Base-by-base conservation (phyloP, 768 basidiomycete genomes). In the Xerocomus potaroensis region DNA sequence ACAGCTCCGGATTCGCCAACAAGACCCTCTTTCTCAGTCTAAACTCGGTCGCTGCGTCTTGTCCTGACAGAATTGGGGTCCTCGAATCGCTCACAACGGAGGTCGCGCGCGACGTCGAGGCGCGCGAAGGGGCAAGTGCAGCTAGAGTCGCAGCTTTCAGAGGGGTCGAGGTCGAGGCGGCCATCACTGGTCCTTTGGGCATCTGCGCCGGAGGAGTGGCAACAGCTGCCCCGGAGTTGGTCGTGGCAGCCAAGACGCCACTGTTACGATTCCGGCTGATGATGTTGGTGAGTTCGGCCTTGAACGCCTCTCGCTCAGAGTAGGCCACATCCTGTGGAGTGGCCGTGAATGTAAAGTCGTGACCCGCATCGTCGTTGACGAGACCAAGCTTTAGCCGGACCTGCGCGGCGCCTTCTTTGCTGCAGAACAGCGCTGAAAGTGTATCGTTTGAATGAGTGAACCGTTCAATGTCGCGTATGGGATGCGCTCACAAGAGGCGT, bases 271-370 rank as follows among this genome's bases (percentile, higher is more conserved):
- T 92, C 41, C 77, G 78, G 54, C 80, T 77, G 50, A 94, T 87
- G 62, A 91, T 84, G 43, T 72, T 73, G 8, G 85, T 87, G 46
- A 92, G 72, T 60, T 87, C 84, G 33, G 72, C 72, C 71, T 92
- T 92, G 77, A 92, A 91, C 55, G 74, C 74, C 68, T 91, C 89
- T 56, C 91, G 79, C 61, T 93, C 91, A 22, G 70, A 59, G 45
- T 78, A 70, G 27, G 90, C 87, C 55, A 76, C 66, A 1, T 80
- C 67, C 48, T 76, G 78, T 2, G 84, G 78, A 2, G 37, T 41
- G 1, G 85, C 78, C 2, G 77, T 81, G 69, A 89, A 91, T 1
- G 85, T 85, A 65, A 93, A 94, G 58, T 83, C 87, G 70, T 89
- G 85, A 8, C 84, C 87, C 11, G 74, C 74, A 46, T 87, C 85